phyloP scores from a whole-genome alignment of 169 alveolate species.

The Theileria equi region DNA sequence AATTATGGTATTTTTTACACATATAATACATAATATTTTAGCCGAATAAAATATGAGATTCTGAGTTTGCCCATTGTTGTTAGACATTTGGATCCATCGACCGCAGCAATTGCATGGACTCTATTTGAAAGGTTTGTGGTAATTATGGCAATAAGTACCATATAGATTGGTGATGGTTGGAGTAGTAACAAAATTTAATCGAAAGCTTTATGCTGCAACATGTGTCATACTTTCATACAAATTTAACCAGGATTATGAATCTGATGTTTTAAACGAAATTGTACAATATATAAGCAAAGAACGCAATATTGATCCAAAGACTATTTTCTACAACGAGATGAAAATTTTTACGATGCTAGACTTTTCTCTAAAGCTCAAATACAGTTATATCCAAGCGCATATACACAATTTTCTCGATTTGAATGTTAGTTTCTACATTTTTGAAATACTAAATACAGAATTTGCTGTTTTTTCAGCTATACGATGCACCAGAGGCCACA shows the following conservation, averaged over 20 bases:
- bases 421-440: slow-evolving; percentile 13
- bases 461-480: slow-evolving; percentile 26
- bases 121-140: slow-evolving; percentile 66
- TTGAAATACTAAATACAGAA: background rate
- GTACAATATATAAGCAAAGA: slow-evolving; percentile 55
- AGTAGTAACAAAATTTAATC: slow-evolving; percentile 63
- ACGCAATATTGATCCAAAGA: slow-evolving; percentile 56
- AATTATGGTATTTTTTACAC: slow-evolving; percentile 23
- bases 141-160: background rate
- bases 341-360: slow-evolving; percentile 58
- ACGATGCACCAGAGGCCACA: slow-evolving; percentile 49
- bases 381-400: slow-evolving; percentile 62
- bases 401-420: slow-evolving; percentile 72
- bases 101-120: slow-evolving; percentile 76
- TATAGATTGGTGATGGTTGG: slow-evolving; percentile 69
- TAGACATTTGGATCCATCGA: slow-evolving; percentile 71
- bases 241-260: slow-evolving; percentile 75
- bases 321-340: slow-evolving; percentile 65
- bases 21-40: background rate
- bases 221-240: slow-evolving; percentile 72
- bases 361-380: slow-evolving; percentile 65
- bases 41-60: slow-evolving; percentile 53
- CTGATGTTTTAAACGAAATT: slow-evolving; percentile 66
- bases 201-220: slow-evolving; percentile 73
- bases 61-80: slow-evolving; percentile 59